Base-by-base conservation (phyloP, 2,329 filamentous ascomycete genomes). In the Alternaria brassicicola region DNA sequence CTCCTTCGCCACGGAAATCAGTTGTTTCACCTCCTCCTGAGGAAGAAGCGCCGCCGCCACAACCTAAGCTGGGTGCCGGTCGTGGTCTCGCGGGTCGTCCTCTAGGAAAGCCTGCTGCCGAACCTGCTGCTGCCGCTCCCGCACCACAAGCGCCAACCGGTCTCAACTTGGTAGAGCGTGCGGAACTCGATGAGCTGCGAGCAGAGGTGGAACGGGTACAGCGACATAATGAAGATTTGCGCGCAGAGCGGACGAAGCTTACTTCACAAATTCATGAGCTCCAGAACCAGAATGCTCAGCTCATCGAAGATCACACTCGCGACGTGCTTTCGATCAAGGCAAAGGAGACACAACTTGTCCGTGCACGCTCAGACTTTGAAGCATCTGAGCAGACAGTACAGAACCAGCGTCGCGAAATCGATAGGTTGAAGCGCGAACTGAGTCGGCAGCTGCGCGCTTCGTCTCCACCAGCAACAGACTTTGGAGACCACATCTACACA, bases 241-340 rank as follows among this genome's bases (percentile, higher is more conserved):
- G 92, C 53, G 86, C 91, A 45, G 94, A 97, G 73, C 89, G 92
- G 62, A 87, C 88, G 57, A 93, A 89, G 71, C 85, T 97, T 47
- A 85, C 88, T 59, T 95, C 92, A 0, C 92, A 97, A 76, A 89
- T 98, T 39, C 90, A 94, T 67, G 95, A 98, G 78, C 85, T 99
- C 28, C 96, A 97, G 79, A 96, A 97, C 70, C 92, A 97, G 75
- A 99, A 99, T 71, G 95, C 95, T 23, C 90, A 95, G 63, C 83
- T 99, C 31, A 99, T 99, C 61, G 95, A 99, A 78, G 94, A 98
- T 70, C 94, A 98, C 76, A 99, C 95, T 0, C 86, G 94, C 46
- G 94, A 99, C 70, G 92, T 97, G 0, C 83, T 99, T 39, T 95
- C 93, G 68, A 96, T 99, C 80, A 98, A 98, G 77, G 95, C 95